Conservation (phyloP, 176 grass and related monocot genomes). For the Luzula sylvatica region DNA sequence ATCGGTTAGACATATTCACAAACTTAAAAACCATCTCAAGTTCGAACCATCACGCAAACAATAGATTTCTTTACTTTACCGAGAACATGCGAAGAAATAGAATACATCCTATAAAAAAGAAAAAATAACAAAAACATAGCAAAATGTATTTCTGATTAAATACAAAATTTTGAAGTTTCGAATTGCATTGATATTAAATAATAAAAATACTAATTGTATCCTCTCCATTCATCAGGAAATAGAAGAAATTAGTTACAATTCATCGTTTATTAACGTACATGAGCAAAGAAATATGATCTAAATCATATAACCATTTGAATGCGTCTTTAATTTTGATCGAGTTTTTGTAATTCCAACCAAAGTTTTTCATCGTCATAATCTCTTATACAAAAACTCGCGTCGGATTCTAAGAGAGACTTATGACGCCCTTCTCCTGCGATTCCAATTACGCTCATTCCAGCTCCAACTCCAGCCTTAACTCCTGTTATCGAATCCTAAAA, state of each 20-base stretch:
- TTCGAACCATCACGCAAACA: no score
- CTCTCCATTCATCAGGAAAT: not conserved
- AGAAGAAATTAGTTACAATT: not conserved
- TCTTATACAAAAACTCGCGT: slow-evolving; percentile 49
- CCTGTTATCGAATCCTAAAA: slow-evolving; percentile 49
- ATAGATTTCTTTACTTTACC: no score
- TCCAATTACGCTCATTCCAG: slow-evolving; percentile 56
- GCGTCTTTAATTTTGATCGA: slow-evolving; percentile 7
- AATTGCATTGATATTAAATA: not conserved
- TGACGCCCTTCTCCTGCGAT: slow-evolving; percentile 34
- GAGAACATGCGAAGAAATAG: no score
- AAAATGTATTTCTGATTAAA: no score
- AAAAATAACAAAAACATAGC: no score
- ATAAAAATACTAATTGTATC: no score
- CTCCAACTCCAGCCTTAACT: slow-evolving; percentile 50
- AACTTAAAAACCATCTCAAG: no score
- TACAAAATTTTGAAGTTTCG: not conserved
- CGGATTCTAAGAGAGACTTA: slow-evolving; percentile 30
- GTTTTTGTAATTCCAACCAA: slow-evolving; percentile 33
- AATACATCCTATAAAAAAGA: no score
- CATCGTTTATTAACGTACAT: not conserved
- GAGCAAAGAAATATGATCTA: not conserved
- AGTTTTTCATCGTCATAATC: slow-evolving; percentile 61
- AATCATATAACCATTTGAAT: not conserved
- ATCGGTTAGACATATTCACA: no score